Conservation (phyloP, 2,329 filamentous ascomycete genomes). For the Aschersonia sp. region DNA sequence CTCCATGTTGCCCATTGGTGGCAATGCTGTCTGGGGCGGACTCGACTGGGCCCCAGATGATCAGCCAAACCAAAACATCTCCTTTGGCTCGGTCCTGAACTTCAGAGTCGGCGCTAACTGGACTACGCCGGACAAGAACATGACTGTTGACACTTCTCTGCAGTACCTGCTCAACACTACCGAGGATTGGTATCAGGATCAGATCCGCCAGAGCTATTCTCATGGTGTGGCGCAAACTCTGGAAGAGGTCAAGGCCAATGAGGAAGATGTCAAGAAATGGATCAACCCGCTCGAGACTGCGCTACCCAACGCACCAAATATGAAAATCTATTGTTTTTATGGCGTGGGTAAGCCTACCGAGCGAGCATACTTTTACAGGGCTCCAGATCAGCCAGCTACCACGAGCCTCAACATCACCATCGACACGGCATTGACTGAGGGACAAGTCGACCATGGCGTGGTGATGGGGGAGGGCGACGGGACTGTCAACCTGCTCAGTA, state of each 20-base stretch:
- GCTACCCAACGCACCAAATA: constrained; percentile 69
- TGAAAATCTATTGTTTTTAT: constrained; percentile 98
- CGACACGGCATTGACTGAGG: constrained; percentile 47
- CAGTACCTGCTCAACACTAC: constrained; percentile 64
- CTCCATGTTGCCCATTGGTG: constrained; percentile 91
- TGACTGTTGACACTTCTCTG: constrained; percentile 69
- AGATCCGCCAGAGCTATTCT: constrained; percentile 65
- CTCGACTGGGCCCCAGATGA: constrained; percentile 81
- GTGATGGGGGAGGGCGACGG: constrained; percentile 92
- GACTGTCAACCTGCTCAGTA: constrained; percentile 83
- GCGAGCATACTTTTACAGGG: constrained; percentile 78
- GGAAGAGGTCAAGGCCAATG: constrained; percentile 69
- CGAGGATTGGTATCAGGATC: constrained; percentile 73
- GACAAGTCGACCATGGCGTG: constrained; percentile 70
- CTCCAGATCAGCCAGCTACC: constrained; percentile 47
- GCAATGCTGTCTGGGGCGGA: constrained; percentile 91
- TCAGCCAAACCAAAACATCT: constrained; percentile 52
- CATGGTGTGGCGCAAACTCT: constrained; percentile 73
- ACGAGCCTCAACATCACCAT: constrained; percentile 62
- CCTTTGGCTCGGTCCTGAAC: constrained; percentile 71
- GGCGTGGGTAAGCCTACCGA: constrained; percentile 90
- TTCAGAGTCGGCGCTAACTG: constrained; percentile 57
- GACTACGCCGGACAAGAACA: constrained; percentile 53
- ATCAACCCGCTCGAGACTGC: constrained; percentile 86
- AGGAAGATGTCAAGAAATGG: constrained; percentile 71